phyloP scores from a whole-genome alignment of 1,284 basidiomycete genomes.

The Abortiporus biennis region DNA sequence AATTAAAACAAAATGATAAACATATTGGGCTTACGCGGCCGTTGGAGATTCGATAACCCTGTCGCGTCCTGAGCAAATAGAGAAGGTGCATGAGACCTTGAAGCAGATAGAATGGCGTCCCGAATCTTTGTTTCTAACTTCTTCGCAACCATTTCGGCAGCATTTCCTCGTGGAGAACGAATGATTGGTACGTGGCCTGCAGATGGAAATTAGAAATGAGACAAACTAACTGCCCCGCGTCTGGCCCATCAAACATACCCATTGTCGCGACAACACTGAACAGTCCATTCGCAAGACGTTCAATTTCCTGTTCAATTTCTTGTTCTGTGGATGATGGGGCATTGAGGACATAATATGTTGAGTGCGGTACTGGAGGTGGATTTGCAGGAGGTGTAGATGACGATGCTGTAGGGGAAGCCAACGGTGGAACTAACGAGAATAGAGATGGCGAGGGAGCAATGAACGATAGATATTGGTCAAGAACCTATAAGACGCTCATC shows the following conservation, averaged over 20 bases:
- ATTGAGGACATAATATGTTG: conserved; percentile 83
- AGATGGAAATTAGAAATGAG: background rate
- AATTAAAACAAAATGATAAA: conserved; percentile 3
- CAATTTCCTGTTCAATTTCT: conserved; percentile 91
- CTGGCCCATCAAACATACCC: conserved; percentile 45
- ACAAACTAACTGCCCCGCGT: background rate
- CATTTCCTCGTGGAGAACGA: conserved; percentile 91
- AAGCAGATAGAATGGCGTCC: conserved; percentile 84
- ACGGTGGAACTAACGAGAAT: conserved; percentile 79
- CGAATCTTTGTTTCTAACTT: conserved; percentile 92
- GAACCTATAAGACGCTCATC: conserved; percentile 43
- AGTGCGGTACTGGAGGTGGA: conserved; percentile 27
- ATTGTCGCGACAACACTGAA: conserved; percentile 93
- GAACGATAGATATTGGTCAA: conserved; percentile 97
- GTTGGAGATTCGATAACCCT: conserved; percentile 69
- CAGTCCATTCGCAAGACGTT: conserved; percentile 85
- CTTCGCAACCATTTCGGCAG: conserved; percentile 97
- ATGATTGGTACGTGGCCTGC: conserved; percentile 92
- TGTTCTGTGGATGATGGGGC: conserved; percentile 89
- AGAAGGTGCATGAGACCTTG: conserved; percentile 50
- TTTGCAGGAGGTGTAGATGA: conserved; percentile 28
- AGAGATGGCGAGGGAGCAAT: conserved; percentile 92
- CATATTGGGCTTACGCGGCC: conserved; percentile 69
- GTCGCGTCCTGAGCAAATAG: conserved; percentile 71
- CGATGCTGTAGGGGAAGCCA: conserved; percentile 11